Evolutionary conservation across 495 filamentous ascomycete species (phyloP), one percentile per base, ranked within the genome.

Genomic region (Penicillium manginii): DNA sequence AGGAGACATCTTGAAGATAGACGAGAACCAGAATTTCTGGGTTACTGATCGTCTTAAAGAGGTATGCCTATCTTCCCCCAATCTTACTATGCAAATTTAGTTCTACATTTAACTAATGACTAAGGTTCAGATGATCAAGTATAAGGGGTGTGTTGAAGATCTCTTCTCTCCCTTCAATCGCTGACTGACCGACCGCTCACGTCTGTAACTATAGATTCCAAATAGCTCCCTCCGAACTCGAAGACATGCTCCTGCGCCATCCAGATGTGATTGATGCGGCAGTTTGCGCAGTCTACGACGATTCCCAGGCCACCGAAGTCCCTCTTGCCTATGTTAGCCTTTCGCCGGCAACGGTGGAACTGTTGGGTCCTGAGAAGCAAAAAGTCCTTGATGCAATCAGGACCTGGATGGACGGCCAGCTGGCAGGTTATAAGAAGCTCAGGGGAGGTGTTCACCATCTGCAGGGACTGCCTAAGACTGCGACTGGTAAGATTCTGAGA

Each of bases 181-280:
- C 42, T 17, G 42, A 35, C 54, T 50, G 32, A 51, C 22, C 35
- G 15, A 15, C 31, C 42, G 4, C 4, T 15, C 17, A 35, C 22
- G 42, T 7, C 9, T 29, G 6, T 29, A 43, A 43, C 40, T 53
- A 18, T 43, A 60, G 88, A 19, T 89, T 90, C 71, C 91, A 93
- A 69, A 87, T 94, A 17, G 88, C 90, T 3, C 90, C 91, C 0
- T 88, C 90, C 0, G 91, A 94, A 72, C 77, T 94, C 1, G 91
- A 94, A 67, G 84, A 82, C 3, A 65, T 90, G 3, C 77, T 96
- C 12, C 71, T 93, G 2, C 81, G 84, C 11, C 84, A 93, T 69
- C 71, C 75, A 6, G 76, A 85, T 14, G 77, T 94, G 14, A 77
- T 81, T 4, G 91, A 94, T 61, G 87, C 82, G 1, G 90, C 88